Conservation (phyloP, 1,284 basidiomycete genomes). For the Lignosus rhinocerotis region DNA sequence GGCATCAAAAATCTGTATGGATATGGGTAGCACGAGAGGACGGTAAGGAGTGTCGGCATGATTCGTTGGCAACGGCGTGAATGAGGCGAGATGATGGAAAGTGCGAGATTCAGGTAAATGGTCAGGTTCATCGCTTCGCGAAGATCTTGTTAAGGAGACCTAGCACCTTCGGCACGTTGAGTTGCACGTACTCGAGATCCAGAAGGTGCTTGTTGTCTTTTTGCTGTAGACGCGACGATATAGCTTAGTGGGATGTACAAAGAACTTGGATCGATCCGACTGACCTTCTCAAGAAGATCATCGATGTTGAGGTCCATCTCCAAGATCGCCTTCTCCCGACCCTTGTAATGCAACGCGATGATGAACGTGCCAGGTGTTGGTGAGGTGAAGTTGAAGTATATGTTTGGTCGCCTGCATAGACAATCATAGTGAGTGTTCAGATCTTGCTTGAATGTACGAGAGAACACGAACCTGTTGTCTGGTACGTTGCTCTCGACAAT, state of each 20-base stretch:
- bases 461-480: slow-evolving; percentile 79
- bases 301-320: slow-evolving; percentile 99
- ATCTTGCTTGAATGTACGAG: not conserved
- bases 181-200: slow-evolving; percentile 96
- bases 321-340: slow-evolving; percentile 97
- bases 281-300: slow-evolving; percentile 93
- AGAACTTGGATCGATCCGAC: slow-evolving; percentile 19
- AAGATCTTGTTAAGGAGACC: slow-evolving; percentile 91
- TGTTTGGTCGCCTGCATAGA: slow-evolving; percentile 80
- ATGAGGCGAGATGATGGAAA: not conserved
- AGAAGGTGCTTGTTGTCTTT: slow-evolving; percentile 96
- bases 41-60: slow-evolving; percentile 17
- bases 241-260: not conserved
- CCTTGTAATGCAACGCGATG: slow-evolving; percentile 98
- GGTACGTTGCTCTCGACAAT: slow-evolving; percentile 99
- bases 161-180: slow-evolving; percentile 95
- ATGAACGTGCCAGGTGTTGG: slow-evolving; percentile 98
- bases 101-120: not conserved
- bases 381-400: slow-evolving; percentile 98
- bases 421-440: not conserved
- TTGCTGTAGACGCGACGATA: slow-evolving; percentile 61
- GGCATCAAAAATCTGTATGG: slow-evolving; percentile 15
- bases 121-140: slow-evolving; percentile 66
- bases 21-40: slow-evolving; percentile 18
- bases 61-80: slow-evolving; percentile 11